phyloP scores from a whole-genome alignment of 768 basidiomycete genomes.

The Mycena metata region DNA sequence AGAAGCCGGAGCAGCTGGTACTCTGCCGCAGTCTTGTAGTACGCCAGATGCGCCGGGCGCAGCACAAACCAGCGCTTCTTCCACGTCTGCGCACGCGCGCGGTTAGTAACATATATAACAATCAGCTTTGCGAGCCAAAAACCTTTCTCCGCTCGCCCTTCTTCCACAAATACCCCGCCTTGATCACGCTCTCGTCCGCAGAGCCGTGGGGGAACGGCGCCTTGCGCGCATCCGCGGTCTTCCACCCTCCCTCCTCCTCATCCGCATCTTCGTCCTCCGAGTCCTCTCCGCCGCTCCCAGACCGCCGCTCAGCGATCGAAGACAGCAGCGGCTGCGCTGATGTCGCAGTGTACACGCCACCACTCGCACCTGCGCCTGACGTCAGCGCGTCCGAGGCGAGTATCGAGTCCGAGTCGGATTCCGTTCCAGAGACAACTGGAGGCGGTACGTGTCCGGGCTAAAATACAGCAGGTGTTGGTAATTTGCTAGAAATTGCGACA shows the following conservation, averaged over 20 bases:
- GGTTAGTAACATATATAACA: slow-evolving; percentile 16
- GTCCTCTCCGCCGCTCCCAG: slow-evolving; percentile 78
- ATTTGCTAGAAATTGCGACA: slow-evolving; percentile 1
- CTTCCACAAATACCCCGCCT: slow-evolving; percentile 96
- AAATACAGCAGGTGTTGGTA: not conserved
- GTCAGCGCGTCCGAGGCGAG: slow-evolving; percentile 66
- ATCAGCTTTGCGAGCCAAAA: slow-evolving; percentile 26
- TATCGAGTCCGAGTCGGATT: slow-evolving; percentile 89
- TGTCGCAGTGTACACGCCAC: slow-evolving; percentile 46
- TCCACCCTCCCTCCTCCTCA: slow-evolving; percentile 76
- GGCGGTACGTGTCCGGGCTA: slow-evolving; percentile 36
- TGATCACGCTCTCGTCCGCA: slow-evolving; percentile 80
- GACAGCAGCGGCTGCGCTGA: slow-evolving; percentile 69
- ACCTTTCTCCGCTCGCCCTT: slow-evolving; percentile 99
- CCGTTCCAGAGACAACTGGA: slow-evolving; percentile 72
- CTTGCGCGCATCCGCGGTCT: slow-evolving; percentile 60
- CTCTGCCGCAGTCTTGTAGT: slow-evolving; percentile 96
- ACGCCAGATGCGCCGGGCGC: slow-evolving; percentile 91
- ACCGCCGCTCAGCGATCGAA: slow-evolving; percentile 82
- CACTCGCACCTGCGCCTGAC: slow-evolving; percentile 42
- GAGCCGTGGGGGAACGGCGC: slow-evolving; percentile 57
- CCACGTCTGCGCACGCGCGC: slow-evolving; percentile 80
- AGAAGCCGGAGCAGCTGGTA: slow-evolving; percentile 92
- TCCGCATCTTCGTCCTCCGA: slow-evolving; percentile 79
- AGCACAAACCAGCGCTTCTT: slow-evolving; percentile 99